Base-by-base conservation (phyloP, 306 rosid genomes). In the Acacia melanoxylon region DNA sequence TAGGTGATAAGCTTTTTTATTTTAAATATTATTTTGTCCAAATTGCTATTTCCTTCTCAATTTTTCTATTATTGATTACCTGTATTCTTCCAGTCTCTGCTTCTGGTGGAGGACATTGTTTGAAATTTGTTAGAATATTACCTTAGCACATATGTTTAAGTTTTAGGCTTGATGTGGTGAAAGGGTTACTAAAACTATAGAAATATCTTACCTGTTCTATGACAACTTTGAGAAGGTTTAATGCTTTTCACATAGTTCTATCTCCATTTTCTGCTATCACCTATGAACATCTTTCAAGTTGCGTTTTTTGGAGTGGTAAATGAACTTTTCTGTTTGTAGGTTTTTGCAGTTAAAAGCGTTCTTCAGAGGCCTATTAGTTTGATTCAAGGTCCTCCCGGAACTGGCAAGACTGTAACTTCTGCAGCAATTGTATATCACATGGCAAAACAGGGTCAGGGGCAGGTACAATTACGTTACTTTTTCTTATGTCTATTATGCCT, bases 361-460 rank as follows among this genome's bases (percentile, higher is more conserved):
- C 97, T 96, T 72, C 99, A 96, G 92, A 92, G 94, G 90, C 99
- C 99, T 75, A 91, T 96, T 82, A 96, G 99, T 89, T 88, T 96
- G 97, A 96, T 96, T 86, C 99, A 96, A 89, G 99, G 99, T 33
- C 99, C 99, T 63, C 99, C 99, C 72, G 99, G 99, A 70, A 96
- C 99, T 48, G 99, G 99, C 8, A 96, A 96, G 89, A 96, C 99
- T 8, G 99, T 96, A 13, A 96, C 99, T 48, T 96, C 99, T 81
- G 99, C 99, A 62, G 99, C 99, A 46, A 94, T 96, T 80, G 98
- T 96, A 72, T 96, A 96, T 89, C 99, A 96, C 91, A 96, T 96
- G 99, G 99, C 99, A 78, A 96, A 96, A 88, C 99, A 96, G 88
- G 98, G 97, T 77, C 99, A 96, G 87, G 99, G 99, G 45, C 99